Evolutionary conservation across 768 basidiomycete species (phyloP), one percentile per base, ranked within the genome.

Genomic region (Auriscalpium orientale): DNA sequence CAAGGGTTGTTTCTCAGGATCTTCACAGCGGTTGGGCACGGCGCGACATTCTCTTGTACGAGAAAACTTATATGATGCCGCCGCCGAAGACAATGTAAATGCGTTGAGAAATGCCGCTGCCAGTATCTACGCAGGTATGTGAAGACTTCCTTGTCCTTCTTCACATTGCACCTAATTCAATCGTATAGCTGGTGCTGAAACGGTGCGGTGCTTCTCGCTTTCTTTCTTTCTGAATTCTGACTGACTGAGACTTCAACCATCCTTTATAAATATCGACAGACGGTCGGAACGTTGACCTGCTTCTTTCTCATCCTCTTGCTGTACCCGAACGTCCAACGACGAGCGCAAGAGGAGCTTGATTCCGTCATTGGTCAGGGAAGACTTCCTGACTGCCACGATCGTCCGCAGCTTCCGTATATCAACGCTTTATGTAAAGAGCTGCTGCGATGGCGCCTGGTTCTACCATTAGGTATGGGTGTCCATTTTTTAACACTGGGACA

Each of bases 301-400:
- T 84, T 89, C 68, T 66, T 90, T 20, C 76, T 89, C 51, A 82
- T 83, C 4, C 84, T 89, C 81, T 72, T 85, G 51, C 68, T 72
- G 8, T 67, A 87, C 61, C 86, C 87, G 0, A 78, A 79, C 1
- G 77, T 74, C 1, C 76, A 82, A 47, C 72, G 52, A 37, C 51
- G 55, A 11, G 87, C 83, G 0, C 85, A 87, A 62, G 70, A 72
- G n/a, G 87, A 90, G 60, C 76, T 90, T 15, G 88, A 90, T 63
- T 53, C 62, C 1, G 79, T 86, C n/a, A 71, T 84, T 38, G 83
- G 82, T n/a, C 13, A 9, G 8, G 33, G 43, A 6, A 74, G 86
- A 5, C 71, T 89, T 22, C 89, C 89, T 0, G 74, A 70, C 0
- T 78, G 84, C 58, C 72, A 69, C 44, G 87, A 88, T 64, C 73